These are phyloP conservation scores for Globisporangium sylvaticum DNA, from an alignment of 352 stramenopile species.

Conservation along the genomic window DNA sequence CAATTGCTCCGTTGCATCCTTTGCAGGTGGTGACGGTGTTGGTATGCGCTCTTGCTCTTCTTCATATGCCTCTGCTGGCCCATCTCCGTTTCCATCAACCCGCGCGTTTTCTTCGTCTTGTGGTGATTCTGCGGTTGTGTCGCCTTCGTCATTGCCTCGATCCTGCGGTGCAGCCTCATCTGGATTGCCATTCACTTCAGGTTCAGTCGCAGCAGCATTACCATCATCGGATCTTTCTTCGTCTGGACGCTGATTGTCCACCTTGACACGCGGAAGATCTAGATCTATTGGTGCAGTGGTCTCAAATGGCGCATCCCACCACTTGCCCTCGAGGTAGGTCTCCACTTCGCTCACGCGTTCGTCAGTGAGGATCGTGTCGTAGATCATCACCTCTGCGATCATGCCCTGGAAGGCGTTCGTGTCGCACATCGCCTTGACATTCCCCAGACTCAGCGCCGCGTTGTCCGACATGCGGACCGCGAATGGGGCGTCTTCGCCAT, in stretches of 20 bases:
- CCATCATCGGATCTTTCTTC: too few relatives aligned
- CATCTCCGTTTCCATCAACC: neutral
- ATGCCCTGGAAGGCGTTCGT: conserved; percentile 54
- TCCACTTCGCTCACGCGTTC: conserved; percentile 26
- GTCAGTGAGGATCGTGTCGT: conserved; percentile 38
- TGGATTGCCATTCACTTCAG: neutral
- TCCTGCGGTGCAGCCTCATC: neutral
- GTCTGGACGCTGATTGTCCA: neutral
- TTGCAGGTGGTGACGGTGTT: too few relatives aligned
- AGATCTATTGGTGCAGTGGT: neutral
- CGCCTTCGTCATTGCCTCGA: neutral
- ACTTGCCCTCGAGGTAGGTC: conserved; percentile 47
- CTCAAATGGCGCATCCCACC: conserved; percentile 33
- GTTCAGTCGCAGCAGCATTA: neutral
- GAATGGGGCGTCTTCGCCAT: conserved; percentile 16
- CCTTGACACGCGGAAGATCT: neutral
- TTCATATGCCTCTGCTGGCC: neutral
- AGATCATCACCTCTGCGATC: conserved; percentile 55
- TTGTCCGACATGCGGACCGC: conserved; percentile 41
- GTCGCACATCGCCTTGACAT: conserved; percentile 49
- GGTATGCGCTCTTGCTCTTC: neutral
- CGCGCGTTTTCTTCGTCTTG: neutral
- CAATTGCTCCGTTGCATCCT: neutral
- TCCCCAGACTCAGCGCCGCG: conserved; percentile 43
- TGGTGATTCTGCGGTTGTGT: neutral